These are phyloP conservation scores for Puccinia novopanici DNA, from an alignment of 1,284 basidiomycete species.

Conservation along the genomic window DNA sequence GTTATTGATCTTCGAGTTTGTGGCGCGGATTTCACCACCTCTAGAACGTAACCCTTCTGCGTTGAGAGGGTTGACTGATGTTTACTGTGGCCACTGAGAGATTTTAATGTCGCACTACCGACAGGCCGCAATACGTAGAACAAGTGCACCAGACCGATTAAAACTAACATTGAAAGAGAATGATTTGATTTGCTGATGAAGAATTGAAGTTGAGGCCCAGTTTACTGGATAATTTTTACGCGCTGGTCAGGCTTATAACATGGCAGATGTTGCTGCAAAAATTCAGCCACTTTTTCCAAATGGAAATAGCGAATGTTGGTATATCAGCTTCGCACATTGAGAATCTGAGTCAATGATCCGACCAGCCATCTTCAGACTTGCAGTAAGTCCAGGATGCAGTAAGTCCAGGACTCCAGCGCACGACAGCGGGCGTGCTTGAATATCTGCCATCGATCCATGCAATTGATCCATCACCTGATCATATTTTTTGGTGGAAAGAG, in stretches of 20 bases:
- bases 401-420: no score
- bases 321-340: not conserved
- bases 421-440: not conserved
- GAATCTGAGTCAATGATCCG: slow-evolving; percentile 6
- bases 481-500: not conserved
- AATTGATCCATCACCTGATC: not conserved
- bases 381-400: not conserved
- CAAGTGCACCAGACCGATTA: not conserved
- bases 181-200: not conserved
- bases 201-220: not conserved
- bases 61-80: not conserved
- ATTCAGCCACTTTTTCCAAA: no score
- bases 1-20: not conserved
- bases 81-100: not conserved
- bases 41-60: not conserved
- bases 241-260: not conserved
- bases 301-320: no score
- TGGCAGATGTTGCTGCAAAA: not conserved
- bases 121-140: not conserved
- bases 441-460: not conserved
- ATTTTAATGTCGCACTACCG: not conserved
- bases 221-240: not conserved
- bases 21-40: slow-evolving; percentile 1
- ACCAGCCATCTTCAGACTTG: not conserved
- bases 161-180: slow-evolving; percentile 1